phyloP scores from a whole-genome alignment of 768 basidiomycete genomes.

The Dioszegia hungarica region DNA sequence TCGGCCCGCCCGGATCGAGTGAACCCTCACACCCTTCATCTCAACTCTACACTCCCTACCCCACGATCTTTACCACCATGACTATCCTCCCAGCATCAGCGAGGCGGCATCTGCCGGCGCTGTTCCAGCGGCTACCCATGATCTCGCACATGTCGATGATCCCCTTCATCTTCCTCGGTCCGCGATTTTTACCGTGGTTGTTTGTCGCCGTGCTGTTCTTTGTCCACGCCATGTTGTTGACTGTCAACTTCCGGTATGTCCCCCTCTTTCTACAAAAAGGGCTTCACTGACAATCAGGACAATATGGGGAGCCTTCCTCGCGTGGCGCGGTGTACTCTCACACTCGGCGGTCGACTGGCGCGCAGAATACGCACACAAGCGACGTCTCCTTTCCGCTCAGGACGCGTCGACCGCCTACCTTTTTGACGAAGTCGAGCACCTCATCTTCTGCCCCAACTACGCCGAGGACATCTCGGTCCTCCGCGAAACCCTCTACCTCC shows the following conservation, averaged over 20 bases:
- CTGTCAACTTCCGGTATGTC: constrained; percentile 25
- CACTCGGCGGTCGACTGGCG: constrained; percentile 23
- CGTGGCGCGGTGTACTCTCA: constrained; percentile 21
- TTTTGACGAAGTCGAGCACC: constrained; percentile 27
- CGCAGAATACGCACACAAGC: constrained; percentile 10
- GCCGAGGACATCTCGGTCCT: constrained; percentile 25
- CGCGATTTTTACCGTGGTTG: constrained; percentile 9
- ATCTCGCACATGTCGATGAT: constrained; percentile 21
- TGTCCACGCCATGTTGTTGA: constrained; percentile 21
- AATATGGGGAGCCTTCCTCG: constrained; percentile 20
- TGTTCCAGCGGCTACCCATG: constrained; percentile 27
- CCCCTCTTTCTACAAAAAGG: background rate
- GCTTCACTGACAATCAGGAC: constrained; percentile 10
- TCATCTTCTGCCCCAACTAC: constrained; percentile 35
- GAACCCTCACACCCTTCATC: no score
- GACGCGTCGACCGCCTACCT: constrained; percentile 9
- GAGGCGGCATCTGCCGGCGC: constrained; percentile 8
- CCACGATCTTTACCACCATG: constrained; percentile 2
- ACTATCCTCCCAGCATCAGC: background rate
- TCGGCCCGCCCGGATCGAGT: no score
- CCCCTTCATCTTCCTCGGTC: constrained; percentile 19
- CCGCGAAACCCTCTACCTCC: constrained; percentile 35
- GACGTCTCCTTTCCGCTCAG: background rate
- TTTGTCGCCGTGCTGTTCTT: constrained; percentile 16
- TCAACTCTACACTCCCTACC: no score